Evolutionary conservation across 78 protist species (phyloP).

Genomic region (Bigelowiella natans): DNA sequence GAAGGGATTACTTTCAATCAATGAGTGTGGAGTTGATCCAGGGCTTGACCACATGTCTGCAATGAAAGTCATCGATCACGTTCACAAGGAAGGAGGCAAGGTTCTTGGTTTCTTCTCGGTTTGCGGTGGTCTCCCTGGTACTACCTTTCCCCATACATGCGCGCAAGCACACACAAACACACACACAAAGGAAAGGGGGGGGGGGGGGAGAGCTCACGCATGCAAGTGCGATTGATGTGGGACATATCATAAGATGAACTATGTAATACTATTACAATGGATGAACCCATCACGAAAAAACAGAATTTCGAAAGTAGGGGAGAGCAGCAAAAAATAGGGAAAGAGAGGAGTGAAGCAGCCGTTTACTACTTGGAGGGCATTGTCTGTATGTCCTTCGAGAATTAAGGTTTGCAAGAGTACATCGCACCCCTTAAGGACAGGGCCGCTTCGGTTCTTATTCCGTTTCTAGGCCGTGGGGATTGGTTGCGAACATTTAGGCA

Average conservation of each 20-base stretch:
- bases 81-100: neutral
- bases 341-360: neutral
- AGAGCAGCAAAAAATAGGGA: too few relatives aligned
- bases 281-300: too few relatives aligned
- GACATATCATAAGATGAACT: too few relatives aligned
- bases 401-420: neutral
- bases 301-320: too few relatives aligned
- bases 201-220: too few relatives aligned
- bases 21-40: neutral
- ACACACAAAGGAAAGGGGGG: too few relatives aligned
- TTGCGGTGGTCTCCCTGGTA: neutral
- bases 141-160: too few relatives aligned
- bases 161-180: too few relatives aligned
- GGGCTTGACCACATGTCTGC: neutral
- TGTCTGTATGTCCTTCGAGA: neutral
- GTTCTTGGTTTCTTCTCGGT: neutral
- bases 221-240: too few relatives aligned
- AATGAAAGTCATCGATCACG: neutral
- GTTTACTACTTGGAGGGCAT: neutral
- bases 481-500: neutral
- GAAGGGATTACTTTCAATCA: neutral
- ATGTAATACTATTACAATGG: too few relatives aligned
- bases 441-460: neutral
- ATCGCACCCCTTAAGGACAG: neutral
- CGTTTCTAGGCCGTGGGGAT: neutral